These are phyloP conservation scores for Coccomyxa sp. DNA, from an alignment of 139 green algal species.

Conservation along the genomic window DNA sequence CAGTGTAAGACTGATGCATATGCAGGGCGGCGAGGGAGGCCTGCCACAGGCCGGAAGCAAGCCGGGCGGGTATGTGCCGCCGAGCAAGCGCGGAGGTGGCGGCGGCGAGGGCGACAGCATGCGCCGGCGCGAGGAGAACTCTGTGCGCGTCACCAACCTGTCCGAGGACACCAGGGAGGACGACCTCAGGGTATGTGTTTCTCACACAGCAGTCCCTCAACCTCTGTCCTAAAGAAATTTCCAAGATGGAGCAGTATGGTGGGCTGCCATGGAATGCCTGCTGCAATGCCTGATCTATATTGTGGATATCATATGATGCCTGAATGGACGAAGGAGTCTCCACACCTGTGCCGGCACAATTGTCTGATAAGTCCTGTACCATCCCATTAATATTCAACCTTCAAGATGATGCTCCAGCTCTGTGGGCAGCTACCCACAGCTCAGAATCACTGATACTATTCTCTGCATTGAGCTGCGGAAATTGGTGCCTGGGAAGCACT, in stretches of 20 bases:
- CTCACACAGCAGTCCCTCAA: conserved; percentile 1
- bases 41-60: conserved; percentile 44
- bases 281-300: too few species aligned
- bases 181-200: conserved; percentile 64
- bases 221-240: background rate
- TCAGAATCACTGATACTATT: background rate
- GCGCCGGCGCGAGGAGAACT: conserved; percentile 88
- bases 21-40: conserved; percentile 15
- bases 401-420: background rate
- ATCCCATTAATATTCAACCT: background rate
- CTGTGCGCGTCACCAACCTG: conserved; percentile 95
- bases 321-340: too few species aligned
- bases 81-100: conserved; percentile 57
- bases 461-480: background rate
- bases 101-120: conserved; percentile 53
- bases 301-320: too few species aligned
- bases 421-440: background rate
- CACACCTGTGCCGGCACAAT: too few species aligned
- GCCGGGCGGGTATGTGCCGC: conserved; percentile 83
- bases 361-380: background rate
- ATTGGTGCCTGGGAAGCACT: background rate
- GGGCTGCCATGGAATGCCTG: background rate
- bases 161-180: conserved; percentile 91
- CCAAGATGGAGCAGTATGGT: background rate
- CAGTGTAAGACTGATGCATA: background rate